Evolutionary conservation across 2,329 filamentous ascomycete species (phyloP).

Genomic region (Colletotrichum orbiculare): DNA sequence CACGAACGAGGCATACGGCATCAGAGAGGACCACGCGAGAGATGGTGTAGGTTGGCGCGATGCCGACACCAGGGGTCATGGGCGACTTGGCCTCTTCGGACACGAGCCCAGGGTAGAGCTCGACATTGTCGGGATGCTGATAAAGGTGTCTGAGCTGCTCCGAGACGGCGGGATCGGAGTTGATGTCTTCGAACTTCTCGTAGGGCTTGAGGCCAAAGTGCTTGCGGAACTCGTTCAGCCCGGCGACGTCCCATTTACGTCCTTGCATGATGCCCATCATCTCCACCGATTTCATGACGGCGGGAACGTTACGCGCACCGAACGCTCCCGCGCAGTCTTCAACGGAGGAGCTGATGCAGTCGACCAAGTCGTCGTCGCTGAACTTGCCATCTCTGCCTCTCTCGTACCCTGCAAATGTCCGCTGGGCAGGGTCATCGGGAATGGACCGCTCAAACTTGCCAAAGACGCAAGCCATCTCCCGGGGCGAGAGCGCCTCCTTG

Average conservation of each 20-base stretch:
- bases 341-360: conserved; percentile 74
- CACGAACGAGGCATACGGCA: conserved; percentile 80
- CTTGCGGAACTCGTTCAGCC: conserved; percentile 86
- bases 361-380: conserved; percentile 79
- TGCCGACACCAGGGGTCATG: conserved; percentile 79
- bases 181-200: conserved; percentile 85
- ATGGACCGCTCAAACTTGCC: conserved; percentile 71
- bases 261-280: conserved; percentile 84
- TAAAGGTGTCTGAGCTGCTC: conserved; percentile 75
- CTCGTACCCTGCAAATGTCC: conserved; percentile 74
- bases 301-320: conserved; percentile 78
- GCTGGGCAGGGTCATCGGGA: conserved; percentile 73
- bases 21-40: conserved; percentile 82
- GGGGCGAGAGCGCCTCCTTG: conserved; percentile 63
- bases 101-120: conserved; percentile 83
- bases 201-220: conserved; percentile 83
- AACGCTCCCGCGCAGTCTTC: conserved; percentile 83
- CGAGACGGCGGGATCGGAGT: conserved; percentile 78
- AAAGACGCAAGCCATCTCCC: conserved; percentile 72
- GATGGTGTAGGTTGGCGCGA: conserved; percentile 80
- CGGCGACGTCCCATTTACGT: conserved; percentile 80
- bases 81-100: conserved; percentile 80
- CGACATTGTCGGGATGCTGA: conserved; percentile 82
- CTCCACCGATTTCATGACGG: conserved; percentile 79
- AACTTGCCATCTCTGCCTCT: conserved; percentile 76